These are phyloP conservation scores for Marchantia polymorpha DNA, from an alignment of 225 moss, liverwort and hornwort genomes.

Conservation along the genomic window DNA sequence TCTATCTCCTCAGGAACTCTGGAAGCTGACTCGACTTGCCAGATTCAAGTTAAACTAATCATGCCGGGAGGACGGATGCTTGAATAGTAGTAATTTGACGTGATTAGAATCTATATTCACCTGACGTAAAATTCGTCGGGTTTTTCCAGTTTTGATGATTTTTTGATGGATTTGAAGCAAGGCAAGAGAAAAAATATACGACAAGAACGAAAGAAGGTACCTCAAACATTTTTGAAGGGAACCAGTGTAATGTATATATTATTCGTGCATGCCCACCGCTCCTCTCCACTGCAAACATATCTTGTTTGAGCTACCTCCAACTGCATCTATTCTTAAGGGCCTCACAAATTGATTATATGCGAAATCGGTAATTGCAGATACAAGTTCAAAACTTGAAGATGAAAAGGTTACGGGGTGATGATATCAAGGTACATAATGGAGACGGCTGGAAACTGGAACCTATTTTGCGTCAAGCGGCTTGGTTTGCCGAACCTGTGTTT, in stretches of 20 bases:
- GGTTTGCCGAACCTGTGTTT: no score
- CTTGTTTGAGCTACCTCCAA: neutral
- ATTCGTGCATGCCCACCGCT: neutral
- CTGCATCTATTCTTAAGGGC: neutral
- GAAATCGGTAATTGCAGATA: conserved; percentile 47
- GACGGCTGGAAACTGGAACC: neutral
- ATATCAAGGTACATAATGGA: conserved; percentile 76
- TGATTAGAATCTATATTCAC: neutral
- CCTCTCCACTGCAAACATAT: neutral
- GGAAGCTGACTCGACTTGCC: neutral
- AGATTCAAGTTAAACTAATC: neutral
- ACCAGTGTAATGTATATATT: neutral
- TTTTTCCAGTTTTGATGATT: conserved; percentile 73
- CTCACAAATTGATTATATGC: neutral
- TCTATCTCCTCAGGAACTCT: neutral
- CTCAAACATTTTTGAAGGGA: neutral
- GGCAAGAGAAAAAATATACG: conserved; percentile 97
- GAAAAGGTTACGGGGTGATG: conserved; percentile 86
- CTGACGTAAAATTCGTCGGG: neutral
- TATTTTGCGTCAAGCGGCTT: no score
- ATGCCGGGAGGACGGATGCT: neutral
- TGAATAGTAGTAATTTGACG: neutral
- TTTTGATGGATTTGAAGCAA: conserved; percentile 99
- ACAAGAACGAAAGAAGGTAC: conserved; percentile 97
- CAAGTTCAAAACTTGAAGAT: conserved; percentile 71